Evolutionary conservation across 306 rosid genomes (phyloP), one percentile per base, ranked within the genome.

Genomic region (Trichosanthes truncata): DNA sequence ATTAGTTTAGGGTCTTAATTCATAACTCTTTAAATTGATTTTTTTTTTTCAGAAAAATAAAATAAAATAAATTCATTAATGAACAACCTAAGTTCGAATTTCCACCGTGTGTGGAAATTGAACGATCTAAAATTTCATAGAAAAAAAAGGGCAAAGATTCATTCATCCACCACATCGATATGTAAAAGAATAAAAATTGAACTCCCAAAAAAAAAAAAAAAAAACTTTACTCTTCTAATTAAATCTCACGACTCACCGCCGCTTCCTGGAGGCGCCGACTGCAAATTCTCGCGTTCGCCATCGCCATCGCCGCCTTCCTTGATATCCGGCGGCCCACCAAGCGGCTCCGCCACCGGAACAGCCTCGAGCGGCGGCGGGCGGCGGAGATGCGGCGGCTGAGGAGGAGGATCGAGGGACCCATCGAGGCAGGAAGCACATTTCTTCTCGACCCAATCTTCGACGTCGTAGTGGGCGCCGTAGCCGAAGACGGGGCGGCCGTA

Each of bases 351-450:
- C 78, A 49, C 76, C 62, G 81, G 80, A 7, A 63, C 21, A 2
- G 82, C 71, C 48, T 77, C 89, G 0, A 59, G 43, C 7, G 23
- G 52, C 13, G 41, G 78, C 21, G 45, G 80, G 3, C 76, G 80
- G 1, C 87, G 89, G 51, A 20, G 49, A 13, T 11, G 53, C 5
- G 53, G 76, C 20, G 76, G 74, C 0, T 78, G 90, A 0, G 82
- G 82, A n/a, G 88, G 91, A 80, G 81, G 82, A 56, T 69, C 85
- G 20, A 90, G 35, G 48, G 81, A 81, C 46, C 98, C 94, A 62
- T 90, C 98, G 43, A 94, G 80, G 67, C 97, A 92, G 15, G 97
- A 82, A 33, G 96, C 89, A 78, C 96, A 94, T 87, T 92, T 92
- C 35, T 85, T 83, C 84, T 94, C 93, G 31, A 92, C 69, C 97